Percentiles rank a stretch among this genome's conserved stretches.
phyloP scores from a whole-genome alignment of 768 basidiomycete genomes.

The Harrya chromipes region DNA sequence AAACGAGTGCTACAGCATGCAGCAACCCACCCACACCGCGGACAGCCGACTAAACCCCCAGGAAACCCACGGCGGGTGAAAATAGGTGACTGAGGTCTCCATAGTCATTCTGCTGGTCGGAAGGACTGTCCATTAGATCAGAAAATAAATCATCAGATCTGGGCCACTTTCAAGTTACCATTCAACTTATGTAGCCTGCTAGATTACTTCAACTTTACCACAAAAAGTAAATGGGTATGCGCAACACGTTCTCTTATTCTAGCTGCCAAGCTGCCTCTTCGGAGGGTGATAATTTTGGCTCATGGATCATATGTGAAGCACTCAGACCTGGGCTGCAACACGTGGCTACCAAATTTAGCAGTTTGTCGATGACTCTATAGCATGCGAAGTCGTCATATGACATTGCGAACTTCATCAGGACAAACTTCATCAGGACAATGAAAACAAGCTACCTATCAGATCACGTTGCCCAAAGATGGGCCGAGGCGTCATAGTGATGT shows the following conservation, averaged over 20 bases:
- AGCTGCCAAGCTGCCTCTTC: neutral
- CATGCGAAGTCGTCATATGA: slow-evolving; percentile 10
- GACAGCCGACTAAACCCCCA: slow-evolving; percentile 21
- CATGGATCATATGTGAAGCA: neutral
- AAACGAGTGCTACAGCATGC: neutral
- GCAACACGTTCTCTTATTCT: neutral
- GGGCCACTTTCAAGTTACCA: too few species aligned
- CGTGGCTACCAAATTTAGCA: too few species aligned
- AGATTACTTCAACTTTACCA: too few species aligned
- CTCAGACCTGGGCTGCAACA: neutral
- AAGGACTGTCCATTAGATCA: slow-evolving; percentile 9
- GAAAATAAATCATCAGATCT: neutral
- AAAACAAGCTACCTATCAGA: slow-evolving; percentile 9
- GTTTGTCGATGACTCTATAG: neutral
- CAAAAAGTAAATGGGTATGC: neutral
- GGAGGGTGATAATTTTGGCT: slow-evolving; percentile 6
- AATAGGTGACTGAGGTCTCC: slow-evolving; percentile 7
- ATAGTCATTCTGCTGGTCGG: slow-evolving; percentile 5
- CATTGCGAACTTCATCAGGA: slow-evolving; percentile 12
- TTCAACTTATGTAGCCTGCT: too few species aligned
- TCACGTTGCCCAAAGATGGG: slow-evolving; percentile 11
- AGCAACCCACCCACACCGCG: slow-evolving; percentile 16
- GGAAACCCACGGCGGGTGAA: slow-evolving; percentile 10
- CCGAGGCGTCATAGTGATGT: neutral
- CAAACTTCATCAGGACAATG: slow-evolving; percentile 13